These are phyloP conservation scores for Penicillium chermesinum DNA, from an alignment of 495 filamentous ascomycete species.

Conservation along the genomic window DNA sequence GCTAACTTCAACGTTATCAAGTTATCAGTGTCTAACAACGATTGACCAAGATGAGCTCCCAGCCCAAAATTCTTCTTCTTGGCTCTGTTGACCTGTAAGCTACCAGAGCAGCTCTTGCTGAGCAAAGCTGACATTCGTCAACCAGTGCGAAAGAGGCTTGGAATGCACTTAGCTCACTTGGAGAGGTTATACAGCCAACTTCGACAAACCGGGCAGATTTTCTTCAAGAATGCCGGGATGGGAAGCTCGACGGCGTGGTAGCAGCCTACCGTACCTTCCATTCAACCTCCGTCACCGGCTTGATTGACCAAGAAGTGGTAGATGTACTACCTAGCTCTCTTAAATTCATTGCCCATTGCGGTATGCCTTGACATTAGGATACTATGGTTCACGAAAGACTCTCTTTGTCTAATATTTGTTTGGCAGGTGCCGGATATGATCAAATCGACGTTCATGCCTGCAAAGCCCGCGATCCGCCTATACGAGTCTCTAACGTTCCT, in stretches of 20 bases:
- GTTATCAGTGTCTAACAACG: too few relatives aligned
- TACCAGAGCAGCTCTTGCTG: neutral
- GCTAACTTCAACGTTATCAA: too few relatives aligned
- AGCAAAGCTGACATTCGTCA: neutral
- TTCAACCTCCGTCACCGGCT: slow-evolving; percentile 62
- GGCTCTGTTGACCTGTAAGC: slow-evolving; percentile 54
- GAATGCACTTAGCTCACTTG: slow-evolving; percentile 45
- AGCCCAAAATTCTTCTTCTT: slow-evolving; percentile 51
- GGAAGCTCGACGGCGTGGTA: slow-evolving; percentile 60
- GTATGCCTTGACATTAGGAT: too few relatives aligned
- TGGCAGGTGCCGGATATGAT: slow-evolving; percentile 70
- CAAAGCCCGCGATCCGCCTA: slow-evolving; percentile 48
- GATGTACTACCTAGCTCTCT: slow-evolving; percentile 49
- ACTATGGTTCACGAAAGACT: too few relatives aligned
- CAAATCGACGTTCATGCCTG: slow-evolving; percentile 69
- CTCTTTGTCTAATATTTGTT: too few relatives aligned
- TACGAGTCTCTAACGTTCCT: slow-evolving; percentile 77
- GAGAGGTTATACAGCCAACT: slow-evolving; percentile 42
- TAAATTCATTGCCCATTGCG: slow-evolving; percentile 53
- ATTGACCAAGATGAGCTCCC: slow-evolving; percentile 15
- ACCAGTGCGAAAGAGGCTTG: slow-evolving; percentile 32
- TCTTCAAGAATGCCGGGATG: slow-evolving; percentile 63
- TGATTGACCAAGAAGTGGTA: slow-evolving; percentile 63
- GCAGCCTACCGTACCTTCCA: slow-evolving; percentile 74
- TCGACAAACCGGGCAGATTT: slow-evolving; percentile 62